phyloP scores from a whole-genome alignment of 192 early-diverging fungal species.

The Mortierella alpina region DNA sequence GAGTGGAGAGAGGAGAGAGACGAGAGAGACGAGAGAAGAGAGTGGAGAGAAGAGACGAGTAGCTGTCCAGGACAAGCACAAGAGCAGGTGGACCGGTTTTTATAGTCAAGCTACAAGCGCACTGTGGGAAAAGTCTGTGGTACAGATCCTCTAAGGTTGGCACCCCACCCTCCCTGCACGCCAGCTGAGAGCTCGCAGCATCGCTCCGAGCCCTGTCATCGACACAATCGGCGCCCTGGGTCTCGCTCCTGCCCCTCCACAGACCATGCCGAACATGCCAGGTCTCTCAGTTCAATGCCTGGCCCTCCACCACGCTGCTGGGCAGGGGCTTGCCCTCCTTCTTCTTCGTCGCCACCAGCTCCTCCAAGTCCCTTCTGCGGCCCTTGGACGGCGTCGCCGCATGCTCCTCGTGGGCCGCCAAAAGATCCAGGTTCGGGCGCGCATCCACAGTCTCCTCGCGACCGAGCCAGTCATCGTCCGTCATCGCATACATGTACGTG shows the following conservation, averaged over 20 bases:
- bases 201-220: no score
- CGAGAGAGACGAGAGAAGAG: constrained; percentile 1
- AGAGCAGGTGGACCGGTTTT: neutral
- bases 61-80: neutral
- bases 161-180: no score
- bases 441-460: constrained; percentile 15
- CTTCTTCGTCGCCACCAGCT: constrained; percentile 10
- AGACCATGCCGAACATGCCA: neutral
- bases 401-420: neutral
- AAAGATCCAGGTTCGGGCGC: neutral
- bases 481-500: constrained; percentile 43
- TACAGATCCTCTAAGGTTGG: no score
- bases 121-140: neutral
- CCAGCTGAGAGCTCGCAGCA: no score
- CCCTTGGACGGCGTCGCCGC: neutral
- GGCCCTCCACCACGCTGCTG: neutral
- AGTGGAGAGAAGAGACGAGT: neutral
- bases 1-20: neutral
- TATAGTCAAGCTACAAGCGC: no score
- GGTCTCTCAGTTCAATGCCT: neutral
- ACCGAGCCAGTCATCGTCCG: constrained; percentile 54
- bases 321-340: constrained; percentile 28
- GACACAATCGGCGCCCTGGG: neutral
- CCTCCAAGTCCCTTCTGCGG: constrained; percentile 16
- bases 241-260: neutral